A percentile compares a stretch with the other conserved stretches of the same genome.
phyloP scores from a whole-genome alignment of 805 yeast genomes.

The Metschnikowia arizonensis region DNA sequence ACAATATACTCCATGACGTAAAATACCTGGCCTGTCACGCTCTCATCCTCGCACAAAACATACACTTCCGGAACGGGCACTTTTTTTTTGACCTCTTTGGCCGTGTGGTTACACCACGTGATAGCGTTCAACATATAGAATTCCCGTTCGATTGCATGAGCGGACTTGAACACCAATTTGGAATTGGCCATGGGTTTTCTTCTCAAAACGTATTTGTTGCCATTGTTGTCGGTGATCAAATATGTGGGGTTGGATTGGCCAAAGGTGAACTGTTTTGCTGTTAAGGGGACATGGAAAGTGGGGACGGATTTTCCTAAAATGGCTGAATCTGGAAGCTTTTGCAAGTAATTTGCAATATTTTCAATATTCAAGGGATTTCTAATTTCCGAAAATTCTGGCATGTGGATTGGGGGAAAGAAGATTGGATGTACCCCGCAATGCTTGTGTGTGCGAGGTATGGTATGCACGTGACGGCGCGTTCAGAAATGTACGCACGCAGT shows the following conservation, averaged over 20 bases:
- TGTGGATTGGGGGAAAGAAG: too few species aligned
- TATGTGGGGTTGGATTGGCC: slow-evolving; percentile 68
- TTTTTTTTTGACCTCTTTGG: slow-evolving; percentile 10
- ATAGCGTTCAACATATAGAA: slow-evolving; percentile 46
- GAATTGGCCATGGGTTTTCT: slow-evolving; percentile 52
- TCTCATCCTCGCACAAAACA: slow-evolving; percentile 54
- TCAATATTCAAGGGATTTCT: slow-evolving; percentile 31
- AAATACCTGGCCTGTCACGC: slow-evolving; percentile 51
- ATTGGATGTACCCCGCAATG: background rate
- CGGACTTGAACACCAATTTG: slow-evolving; percentile 48
- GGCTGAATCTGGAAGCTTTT: slow-evolving; percentile 14
- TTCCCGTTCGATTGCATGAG: slow-evolving; percentile 63
- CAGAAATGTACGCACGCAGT: too few species aligned
- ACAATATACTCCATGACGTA: slow-evolving; percentile 58
- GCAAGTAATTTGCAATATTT: slow-evolving; percentile 23
- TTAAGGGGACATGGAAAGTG: slow-evolving; percentile 18
- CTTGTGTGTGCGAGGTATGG: rapidly evolving
- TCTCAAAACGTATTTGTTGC: slow-evolving; percentile 45
- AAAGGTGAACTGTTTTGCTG: slow-evolving; percentile 50
- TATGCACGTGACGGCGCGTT: background rate
- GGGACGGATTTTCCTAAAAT: slow-evolving; percentile 23
- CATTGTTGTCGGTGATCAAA: slow-evolving; percentile 40
- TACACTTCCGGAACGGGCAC: slow-evolving; percentile 56
- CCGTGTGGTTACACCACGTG: slow-evolving; percentile 24
- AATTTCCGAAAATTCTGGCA: slow-evolving; percentile 29